phyloP scores from a whole-genome alignment of 495 filamentous ascomycete species.

The Penicillium lividum region DNA sequence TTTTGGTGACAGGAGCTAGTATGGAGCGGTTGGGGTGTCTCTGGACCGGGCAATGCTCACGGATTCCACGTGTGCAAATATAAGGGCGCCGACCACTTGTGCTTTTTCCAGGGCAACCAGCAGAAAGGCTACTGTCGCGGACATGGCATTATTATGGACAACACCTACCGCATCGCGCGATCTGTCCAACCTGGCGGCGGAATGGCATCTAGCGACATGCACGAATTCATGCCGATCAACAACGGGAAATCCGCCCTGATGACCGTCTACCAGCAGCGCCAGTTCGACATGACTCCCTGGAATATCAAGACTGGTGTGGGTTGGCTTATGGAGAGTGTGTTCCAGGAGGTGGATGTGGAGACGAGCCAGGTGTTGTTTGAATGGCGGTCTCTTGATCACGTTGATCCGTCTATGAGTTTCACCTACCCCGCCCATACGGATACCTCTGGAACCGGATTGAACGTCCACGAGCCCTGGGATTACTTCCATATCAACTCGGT shows the following conservation, averaged over 20 bases:
- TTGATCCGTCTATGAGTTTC: slow-evolving; percentile 47
- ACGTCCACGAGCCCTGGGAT: slow-evolving; percentile 55
- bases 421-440: slow-evolving; percentile 48
- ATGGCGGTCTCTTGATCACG: slow-evolving; percentile 54
- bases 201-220: slow-evolving; percentile 51
- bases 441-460: slow-evolving; percentile 46
- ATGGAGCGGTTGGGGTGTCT: slow-evolving; percentile 47
- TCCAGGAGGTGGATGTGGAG: slow-evolving; percentile 54
- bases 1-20: slow-evolving; percentile 38
- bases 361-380: slow-evolving; percentile 53
- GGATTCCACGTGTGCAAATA: slow-evolving; percentile 49
- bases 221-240: slow-evolving; percentile 51
- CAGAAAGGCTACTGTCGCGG: slow-evolving; percentile 56
- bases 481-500: slow-evolving; percentile 68
- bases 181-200: slow-evolving; percentile 47
- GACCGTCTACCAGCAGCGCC: slow-evolving; percentile 57
- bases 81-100: slow-evolving; percentile 51
- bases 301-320: slow-evolving; percentile 49
- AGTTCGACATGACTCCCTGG: slow-evolving; percentile 53
- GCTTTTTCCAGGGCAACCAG: slow-evolving; percentile 56
- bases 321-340: slow-evolving; percentile 53
- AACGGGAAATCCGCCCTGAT: slow-evolving; percentile 54
- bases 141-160: slow-evolving; percentile 55
- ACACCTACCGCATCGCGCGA: slow-evolving; percentile 49
- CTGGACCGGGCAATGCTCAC: slow-evolving; percentile 43